Evolutionary conservation across 495 filamentous ascomycete genomes (phyloP), one percentile per base, ranked within the genome.

Genomic region (Achaetomiella virescens): DNA sequence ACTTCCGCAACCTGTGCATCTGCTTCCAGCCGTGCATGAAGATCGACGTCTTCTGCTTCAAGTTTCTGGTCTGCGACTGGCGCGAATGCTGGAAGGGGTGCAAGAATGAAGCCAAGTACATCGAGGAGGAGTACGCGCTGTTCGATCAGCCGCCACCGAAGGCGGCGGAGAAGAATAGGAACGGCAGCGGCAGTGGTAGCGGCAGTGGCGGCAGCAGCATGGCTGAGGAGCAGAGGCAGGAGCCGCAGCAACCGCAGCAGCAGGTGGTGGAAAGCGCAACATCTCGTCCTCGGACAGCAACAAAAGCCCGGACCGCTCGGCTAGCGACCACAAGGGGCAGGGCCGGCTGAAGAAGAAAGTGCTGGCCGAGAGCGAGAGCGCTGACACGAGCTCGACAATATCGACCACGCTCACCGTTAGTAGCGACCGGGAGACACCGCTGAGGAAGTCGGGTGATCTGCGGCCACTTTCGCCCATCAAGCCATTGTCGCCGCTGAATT

Each of bases 21-120:
- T 96, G 91, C 75, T 95, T 96, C 72, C 89, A 93, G 74, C 91
- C 91, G 5, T 93, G 88, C 70, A 86, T 96, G 79, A 91, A 89
- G 63, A 91, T 96, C 41, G 90, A 96, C 66, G 79, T 82, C 4
- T 91, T 88, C 65, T 92, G 88, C 72, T 96, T 96, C 78, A 85
- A 89, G 48, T 95, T 92, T 64, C 77, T 96, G 29, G 89, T 96
- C 31, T 86, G 87, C 63, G 85, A 96, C 68, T 96, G 91, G 91
- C 81, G 87, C 58, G 85, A 91, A 45, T 96, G 91, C 74, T 96
- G 90, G 90, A 89, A 92, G 65, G 91, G 91, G 2, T 96, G 91
- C 75, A 90, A 83, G 78, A 95, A 86, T n/a, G 91, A 96, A 66
- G 85, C 87, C 55, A 82, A 84, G 54, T 89, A 77, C 59, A 80